Percentiles rank a stretch among this genome's conserved stretches.
Evolutionary conservation across 2,329 filamentous ascomycete genomes (phyloP).

Genomic region (Colletotrichum horii): DNA sequence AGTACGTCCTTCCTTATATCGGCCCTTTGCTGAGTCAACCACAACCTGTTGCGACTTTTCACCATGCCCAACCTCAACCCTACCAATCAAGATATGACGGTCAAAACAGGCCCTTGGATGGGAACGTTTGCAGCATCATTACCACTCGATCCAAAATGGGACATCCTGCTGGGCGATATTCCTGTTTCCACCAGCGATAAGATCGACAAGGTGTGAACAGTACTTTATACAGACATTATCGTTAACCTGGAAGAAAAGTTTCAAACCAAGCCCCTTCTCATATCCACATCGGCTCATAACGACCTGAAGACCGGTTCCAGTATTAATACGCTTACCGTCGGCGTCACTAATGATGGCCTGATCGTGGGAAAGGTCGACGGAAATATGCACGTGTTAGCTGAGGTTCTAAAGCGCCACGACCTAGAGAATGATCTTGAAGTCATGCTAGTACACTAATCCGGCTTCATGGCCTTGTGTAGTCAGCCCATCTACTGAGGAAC

Average conservation of each 20-base stretch:
- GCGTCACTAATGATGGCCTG: background rate
- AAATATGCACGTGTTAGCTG: background rate
- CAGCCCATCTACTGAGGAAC: background rate
- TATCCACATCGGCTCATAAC: background rate
- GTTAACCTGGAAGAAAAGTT: background rate
- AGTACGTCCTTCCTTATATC: background rate
- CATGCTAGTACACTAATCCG: too few relatives aligned
- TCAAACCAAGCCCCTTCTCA: background rate
- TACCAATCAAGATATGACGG: background rate
- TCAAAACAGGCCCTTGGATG: background rate
- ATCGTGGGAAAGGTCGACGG: background rate
- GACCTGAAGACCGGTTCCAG: background rate
- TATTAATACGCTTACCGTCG: background rate
- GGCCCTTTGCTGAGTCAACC: background rate
- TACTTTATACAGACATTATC: background rate
- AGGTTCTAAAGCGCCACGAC: background rate
- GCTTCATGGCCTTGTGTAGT: background rate
- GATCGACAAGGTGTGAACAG: background rate
- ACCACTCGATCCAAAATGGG: background rate
- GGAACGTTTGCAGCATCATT: background rate
- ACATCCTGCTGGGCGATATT: background rate
- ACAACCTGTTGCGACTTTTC: background rate
- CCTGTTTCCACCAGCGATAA: background rate
- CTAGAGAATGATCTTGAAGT: background rate
- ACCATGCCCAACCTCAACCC: background rate